Percentiles rank a stretch among this genome's conserved stretches.
These are phyloP conservation scores for Podaxis rugospora DNA, from an alignment of 768 basidiomycete species.

Conservation along the genomic window DNA sequence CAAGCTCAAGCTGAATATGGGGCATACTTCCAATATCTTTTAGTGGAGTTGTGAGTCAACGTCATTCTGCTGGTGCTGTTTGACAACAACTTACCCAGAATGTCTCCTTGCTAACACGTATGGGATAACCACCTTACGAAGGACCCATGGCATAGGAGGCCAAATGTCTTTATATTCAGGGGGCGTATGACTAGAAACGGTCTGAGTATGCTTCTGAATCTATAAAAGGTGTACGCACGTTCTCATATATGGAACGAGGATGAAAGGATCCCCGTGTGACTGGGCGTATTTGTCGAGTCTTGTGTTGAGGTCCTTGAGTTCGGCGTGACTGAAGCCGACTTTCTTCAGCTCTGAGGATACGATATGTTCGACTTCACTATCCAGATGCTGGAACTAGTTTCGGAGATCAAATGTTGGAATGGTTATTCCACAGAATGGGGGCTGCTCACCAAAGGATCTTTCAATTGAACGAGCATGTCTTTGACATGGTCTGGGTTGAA, in stretches of 20 bases:
- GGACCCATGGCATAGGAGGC: slow-evolving; percentile 1
- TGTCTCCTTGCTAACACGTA: slow-evolving; percentile 1
- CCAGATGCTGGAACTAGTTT: background rate
- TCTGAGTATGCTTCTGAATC: background rate
- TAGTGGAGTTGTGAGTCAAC: background rate
- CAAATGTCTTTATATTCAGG: slow-evolving; percentile 1
- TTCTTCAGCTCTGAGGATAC: background rate
- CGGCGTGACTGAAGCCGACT: background rate
- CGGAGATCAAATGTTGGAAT: background rate
- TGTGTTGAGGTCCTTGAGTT: background rate
- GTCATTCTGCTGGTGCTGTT: background rate
- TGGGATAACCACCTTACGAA: slow-evolving; percentile 2
- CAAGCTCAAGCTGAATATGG: slow-evolving; percentile 2
- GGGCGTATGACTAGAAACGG: background rate
- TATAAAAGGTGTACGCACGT: background rate
- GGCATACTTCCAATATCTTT: slow-evolving; percentile 8
- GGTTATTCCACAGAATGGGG: background rate
- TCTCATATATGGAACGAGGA: slow-evolving; percentile 3
- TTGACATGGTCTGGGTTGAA: background rate
- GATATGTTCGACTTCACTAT: slow-evolving; percentile 5
- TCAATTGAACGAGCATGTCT: background rate
- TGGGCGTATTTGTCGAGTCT: background rate
- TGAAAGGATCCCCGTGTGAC: background rate
- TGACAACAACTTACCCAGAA: background rate
- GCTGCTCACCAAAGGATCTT: background rate